These are phyloP conservation scores for Lachnellula cervina DNA, from an alignment of 2,329 filamentous ascomycete species.

Conservation along the genomic window DNA sequence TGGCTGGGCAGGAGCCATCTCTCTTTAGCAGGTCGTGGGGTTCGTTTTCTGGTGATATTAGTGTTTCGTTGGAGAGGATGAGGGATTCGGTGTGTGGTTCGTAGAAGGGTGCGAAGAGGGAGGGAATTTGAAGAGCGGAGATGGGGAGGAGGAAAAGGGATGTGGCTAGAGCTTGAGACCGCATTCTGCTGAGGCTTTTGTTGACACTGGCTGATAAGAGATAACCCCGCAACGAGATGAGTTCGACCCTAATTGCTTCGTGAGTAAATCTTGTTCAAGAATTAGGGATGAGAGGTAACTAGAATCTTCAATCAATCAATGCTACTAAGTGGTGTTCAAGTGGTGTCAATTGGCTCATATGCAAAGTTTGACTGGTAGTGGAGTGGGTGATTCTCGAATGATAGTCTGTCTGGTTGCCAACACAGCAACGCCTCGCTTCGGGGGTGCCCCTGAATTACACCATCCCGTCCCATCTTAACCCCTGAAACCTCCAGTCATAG, in stretches of 20 bases:
- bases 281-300: background rate
- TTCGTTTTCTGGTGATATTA: slow-evolving; percentile 4
- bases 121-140: slow-evolving; percentile 24
- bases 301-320: background rate
- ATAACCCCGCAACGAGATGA: background rate
- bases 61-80: slow-evolving; percentile 21
- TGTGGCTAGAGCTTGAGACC: slow-evolving; percentile 5
- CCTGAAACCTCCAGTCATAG: background rate
- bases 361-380: background rate
- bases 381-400: background rate
- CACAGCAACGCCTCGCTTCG: background rate
- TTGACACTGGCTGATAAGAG: slow-evolving; percentile 6
- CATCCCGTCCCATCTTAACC: background rate
- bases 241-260: slow-evolving; percentile 1
- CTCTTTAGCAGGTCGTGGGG: slow-evolving; percentile 26
- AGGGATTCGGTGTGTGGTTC: slow-evolving; percentile 10
- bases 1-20: slow-evolving; percentile 27
- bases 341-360: slow-evolving; percentile 1
- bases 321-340: too few species aligned
- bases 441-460: background rate
- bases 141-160: slow-evolving; percentile 18
- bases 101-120: slow-evolving; percentile 24
- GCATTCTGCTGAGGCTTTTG: slow-evolving; percentile 16
- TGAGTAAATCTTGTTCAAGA: background rate
- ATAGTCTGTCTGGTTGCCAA: background rate